phyloP scores from a whole-genome alignment of 192 early-diverging fungal species.

The Coemansia sp. region DNA sequence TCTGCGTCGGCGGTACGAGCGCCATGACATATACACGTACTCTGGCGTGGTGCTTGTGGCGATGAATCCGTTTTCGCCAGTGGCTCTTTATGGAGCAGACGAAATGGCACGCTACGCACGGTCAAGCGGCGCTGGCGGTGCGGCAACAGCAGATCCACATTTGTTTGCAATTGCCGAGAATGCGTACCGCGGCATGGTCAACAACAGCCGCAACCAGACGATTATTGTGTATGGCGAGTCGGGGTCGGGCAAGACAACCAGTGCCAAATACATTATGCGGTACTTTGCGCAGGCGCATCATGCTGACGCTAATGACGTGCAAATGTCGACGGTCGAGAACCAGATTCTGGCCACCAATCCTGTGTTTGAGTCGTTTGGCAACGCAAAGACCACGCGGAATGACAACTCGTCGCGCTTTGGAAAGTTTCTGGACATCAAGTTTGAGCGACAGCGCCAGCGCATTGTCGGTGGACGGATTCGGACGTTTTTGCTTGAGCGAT shows the following conservation, averaged over 20 bases:
- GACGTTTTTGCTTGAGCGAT: slow-evolving; percentile 86
- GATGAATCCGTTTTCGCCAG: slow-evolving; percentile 89
- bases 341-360: slow-evolving; percentile 71
- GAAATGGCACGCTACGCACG: slow-evolving; percentile 88
- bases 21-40: slow-evolving; percentile 96
- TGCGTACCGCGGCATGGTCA: slow-evolving; percentile 92
- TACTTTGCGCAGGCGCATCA: slow-evolving; percentile 89
- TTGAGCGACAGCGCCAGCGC: slow-evolving; percentile 73
- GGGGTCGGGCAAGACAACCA: slow-evolving; percentile 96
- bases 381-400: slow-evolving; percentile 75
- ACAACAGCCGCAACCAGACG: slow-evolving; percentile 91
- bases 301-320: slow-evolving; percentile 53
- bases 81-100: slow-evolving; percentile 83
- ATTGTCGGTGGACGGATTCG: slow-evolving; percentile 84
- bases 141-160: slow-evolving; percentile 77
- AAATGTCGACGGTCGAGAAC: slow-evolving; percentile 49
- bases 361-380: slow-evolving; percentile 89
- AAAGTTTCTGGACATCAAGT: slow-evolving; percentile 84
- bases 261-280: slow-evolving; percentile 97
- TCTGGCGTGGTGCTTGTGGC: slow-evolving; percentile 98
- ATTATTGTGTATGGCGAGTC: slow-evolving; percentile 98
- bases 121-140: slow-evolving; percentile 57
- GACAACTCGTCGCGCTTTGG: slow-evolving; percentile 86
- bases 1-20: slow-evolving; percentile 84
- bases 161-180: slow-evolving; percentile 99